phyloP scores from a whole-genome alignment of 2,329 filamentous ascomycete species.

The Pseudopyricularia cyperi region DNA sequence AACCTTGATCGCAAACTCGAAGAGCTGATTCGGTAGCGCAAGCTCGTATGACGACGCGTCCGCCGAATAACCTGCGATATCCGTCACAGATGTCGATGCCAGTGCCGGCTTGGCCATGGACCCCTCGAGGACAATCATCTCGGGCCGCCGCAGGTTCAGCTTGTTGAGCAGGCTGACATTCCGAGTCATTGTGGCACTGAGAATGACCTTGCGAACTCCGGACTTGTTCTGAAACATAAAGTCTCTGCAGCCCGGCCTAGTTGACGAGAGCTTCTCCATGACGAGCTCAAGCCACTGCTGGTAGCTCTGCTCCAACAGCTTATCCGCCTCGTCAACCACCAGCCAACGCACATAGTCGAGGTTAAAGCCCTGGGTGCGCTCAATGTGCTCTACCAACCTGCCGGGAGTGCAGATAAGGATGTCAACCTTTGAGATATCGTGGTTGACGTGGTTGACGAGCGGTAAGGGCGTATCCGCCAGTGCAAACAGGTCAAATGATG shows the following conservation, averaged over 20 bases:
- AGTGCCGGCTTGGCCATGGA: background rate
- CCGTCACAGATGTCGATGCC: conserved; percentile 7
- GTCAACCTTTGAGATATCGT: conserved; percentile 62
- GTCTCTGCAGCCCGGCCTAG: conserved; percentile 34
- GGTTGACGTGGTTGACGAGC: conserved; percentile 50
- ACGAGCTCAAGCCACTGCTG: conserved; percentile 77
- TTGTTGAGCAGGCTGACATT: conserved; percentile 70
- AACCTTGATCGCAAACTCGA: conserved; percentile 55
- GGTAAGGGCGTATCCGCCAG: conserved; percentile 15
- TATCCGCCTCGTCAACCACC: conserved; percentile 87
- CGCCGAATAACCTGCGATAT: conserved; percentile 23
- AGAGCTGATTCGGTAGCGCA: conserved; percentile 47
- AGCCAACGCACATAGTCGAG: conserved; percentile 74
- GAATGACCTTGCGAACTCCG: conserved; percentile 64
- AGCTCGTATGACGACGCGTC: conserved; percentile 19
- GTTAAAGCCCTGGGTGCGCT: conserved; percentile 69
- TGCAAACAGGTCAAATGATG: conserved; percentile 19
- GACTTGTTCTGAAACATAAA: conserved; percentile 37
- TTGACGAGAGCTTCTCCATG: conserved; percentile 43
- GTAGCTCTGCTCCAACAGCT: conserved; percentile 80
- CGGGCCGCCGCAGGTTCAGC: conserved; percentile 60
- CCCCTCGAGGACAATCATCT: conserved; percentile 58
- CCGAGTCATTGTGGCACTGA: conserved; percentile 85
- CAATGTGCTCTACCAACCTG: conserved; percentile 80
- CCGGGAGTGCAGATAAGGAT: conserved; percentile 87